Percentiles rank a stretch among this genome's conserved stretches.
Evolutionary conservation across 768 basidiomycete genomes (phyloP).

Genomic region (Leucosporidium yakuticum): DNA sequence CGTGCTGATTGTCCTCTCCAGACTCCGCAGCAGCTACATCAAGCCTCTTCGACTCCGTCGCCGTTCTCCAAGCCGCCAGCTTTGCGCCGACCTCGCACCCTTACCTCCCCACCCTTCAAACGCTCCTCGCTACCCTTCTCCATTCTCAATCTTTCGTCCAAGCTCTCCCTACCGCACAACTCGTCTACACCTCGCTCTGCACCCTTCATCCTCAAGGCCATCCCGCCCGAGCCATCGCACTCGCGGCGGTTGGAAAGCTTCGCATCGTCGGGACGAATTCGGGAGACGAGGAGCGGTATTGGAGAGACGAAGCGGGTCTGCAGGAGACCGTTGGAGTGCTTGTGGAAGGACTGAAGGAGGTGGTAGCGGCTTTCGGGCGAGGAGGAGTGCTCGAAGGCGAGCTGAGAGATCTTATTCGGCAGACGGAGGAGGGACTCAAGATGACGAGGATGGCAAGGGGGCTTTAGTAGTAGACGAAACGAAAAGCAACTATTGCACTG

Average conservation of each 20-base stretch:
- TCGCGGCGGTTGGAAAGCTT: conserved; percentile 24
- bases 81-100: conserved; percentile 68
- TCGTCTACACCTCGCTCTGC: neutral
- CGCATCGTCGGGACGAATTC: neutral
- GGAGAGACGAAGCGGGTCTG: conserved; percentile 4
- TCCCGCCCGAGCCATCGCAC: conserved; percentile 20
- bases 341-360: conserved; percentile 8
- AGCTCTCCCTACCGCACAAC: conserved; percentile 44
- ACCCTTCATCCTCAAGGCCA: conserved; percentile 16
- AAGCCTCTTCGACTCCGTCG: conserved; percentile 49
- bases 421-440: conserved; percentile 16
- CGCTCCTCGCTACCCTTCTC: conserved; percentile 56
- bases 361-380: conserved; percentile 7
- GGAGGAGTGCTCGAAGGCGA: conserved; percentile 10
- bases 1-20: conserved; percentile 38
- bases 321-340: neutral
- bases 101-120: conserved; percentile 65
- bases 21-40: conserved; percentile 53
- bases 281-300: conserved; percentile 12
- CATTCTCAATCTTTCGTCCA: conserved; percentile 42
- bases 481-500: no score
- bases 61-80: conserved; percentile 58
- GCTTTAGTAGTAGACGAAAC: no score
- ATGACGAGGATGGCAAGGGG: conserved; percentile 7
- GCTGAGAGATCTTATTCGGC: conserved; percentile 11